Base-by-base conservation (phyloP, 108 stramenopile genomes). In the Cyclotella sp. region DNA sequence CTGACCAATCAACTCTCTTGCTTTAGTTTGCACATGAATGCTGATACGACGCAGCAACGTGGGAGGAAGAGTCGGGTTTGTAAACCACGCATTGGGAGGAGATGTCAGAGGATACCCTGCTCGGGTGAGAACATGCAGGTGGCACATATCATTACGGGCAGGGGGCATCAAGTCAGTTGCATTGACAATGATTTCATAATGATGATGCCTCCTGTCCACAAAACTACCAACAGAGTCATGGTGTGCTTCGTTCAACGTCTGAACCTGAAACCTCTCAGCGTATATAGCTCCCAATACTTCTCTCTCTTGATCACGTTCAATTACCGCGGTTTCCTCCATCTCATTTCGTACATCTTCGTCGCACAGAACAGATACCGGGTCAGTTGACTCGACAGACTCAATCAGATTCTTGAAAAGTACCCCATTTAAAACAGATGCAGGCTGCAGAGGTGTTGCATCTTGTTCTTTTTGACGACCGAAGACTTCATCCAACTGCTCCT, bases 271-370 rank as follows among this genome's bases (percentile, higher is more conserved):
- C 10, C 77, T 79, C 8, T 88, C 88, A 4, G 87, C 92, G 63
- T 90, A 93, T 61, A 93, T 91, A 3, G 88, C 92, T 52, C 80
- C 63, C 13, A 93, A 71, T 7, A 84, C 92, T 62, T 89, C 87
- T 18, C 63, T 60, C 73, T 93, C 92, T 40, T 90, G 84, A 29
- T 87, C 85, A 14, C 87, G 73, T 75, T 90, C 91, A 40, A 79
- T 77, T 6, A 63, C 74, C 27, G 87, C 83, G 29, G 65, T 57
- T 44, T 90, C 85, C 12, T 87, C 79, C 24, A 59, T 63, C 54
- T 73, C 71, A 29, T 80, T 11, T 14, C 68, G 69, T 61, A 81
- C 15, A 51, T 39, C 70, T 28, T 42, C 18, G 8, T 66, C 70
- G 34, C 16, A 14, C 9, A 28, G 13, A 12, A 9, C 18, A 12